Evolutionary conservation across 805 yeast genomes (phyloP).

Genomic region (Spencermartinsiella europaea): DNA sequence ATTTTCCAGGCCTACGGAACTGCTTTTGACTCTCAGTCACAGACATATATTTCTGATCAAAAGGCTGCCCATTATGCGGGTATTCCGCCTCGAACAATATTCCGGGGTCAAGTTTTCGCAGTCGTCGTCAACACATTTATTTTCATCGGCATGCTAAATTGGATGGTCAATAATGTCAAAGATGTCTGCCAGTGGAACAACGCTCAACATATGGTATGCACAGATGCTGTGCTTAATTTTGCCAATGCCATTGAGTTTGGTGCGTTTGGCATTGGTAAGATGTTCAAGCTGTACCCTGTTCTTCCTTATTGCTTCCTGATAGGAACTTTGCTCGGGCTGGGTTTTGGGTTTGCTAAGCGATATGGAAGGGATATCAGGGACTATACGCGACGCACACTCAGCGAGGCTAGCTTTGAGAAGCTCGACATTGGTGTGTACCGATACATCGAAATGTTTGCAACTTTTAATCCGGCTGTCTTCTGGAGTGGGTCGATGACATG

Average conservation of each 20-base stretch:
- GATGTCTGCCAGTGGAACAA: constrained; percentile 36
- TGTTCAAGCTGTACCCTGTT: constrained; percentile 39
- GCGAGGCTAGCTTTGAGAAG: constrained; percentile 18
- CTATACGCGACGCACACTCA: neutral
- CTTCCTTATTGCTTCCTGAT: constrained; percentile 37
- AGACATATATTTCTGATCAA: constrained; percentile 51
- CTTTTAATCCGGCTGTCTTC: constrained; percentile 42
- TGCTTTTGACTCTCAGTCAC: constrained; percentile 55
- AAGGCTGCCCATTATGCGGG: constrained; percentile 45
- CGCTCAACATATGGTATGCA: constrained; percentile 36
- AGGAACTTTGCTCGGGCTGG: constrained; percentile 34
- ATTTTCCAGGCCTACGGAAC: constrained; percentile 41
- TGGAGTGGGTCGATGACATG: constrained; percentile 39
- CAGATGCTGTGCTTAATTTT: constrained; percentile 40
- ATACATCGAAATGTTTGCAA: constrained; percentile 10
- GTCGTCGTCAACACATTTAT: constrained; percentile 37
- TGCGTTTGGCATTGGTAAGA: constrained; percentile 41
- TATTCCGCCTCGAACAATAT: constrained; percentile 39
- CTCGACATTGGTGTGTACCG: constrained; percentile 16
- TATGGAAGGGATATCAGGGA: constrained; percentile 4
- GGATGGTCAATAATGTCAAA: constrained; percentile 31
- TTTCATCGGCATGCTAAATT: constrained; percentile 30
- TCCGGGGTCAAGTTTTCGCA: constrained; percentile 37
- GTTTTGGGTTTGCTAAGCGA: constrained; percentile 21
- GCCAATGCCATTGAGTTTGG: constrained; percentile 43